Conservation (phyloP, 2,329 filamentous ascomycete species). For the Hypoxylon sp. region DNA sequence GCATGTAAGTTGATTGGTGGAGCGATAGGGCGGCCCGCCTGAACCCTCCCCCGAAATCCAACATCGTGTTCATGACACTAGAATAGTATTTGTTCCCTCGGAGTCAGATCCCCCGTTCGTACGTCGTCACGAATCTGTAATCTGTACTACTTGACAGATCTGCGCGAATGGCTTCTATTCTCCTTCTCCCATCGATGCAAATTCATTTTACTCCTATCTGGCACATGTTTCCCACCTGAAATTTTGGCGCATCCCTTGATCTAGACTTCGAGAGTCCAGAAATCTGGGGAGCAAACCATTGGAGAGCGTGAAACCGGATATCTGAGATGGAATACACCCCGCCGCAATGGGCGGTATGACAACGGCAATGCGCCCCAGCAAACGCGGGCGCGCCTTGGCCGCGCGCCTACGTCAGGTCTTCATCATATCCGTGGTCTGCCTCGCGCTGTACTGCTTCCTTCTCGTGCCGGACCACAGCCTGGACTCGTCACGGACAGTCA, state of each 20-base stretch:
- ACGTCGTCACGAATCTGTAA: constrained; percentile 4
- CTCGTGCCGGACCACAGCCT: constrained; percentile 44
- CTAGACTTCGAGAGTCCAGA: background rate
- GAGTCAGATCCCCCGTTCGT: constrained; percentile 37
- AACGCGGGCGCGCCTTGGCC: constrained; percentile 23
- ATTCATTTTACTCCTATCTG: background rate
- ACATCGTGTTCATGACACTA: background rate
- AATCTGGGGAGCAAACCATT: background rate
- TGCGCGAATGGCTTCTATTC: constrained; percentile 11
- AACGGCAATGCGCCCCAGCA: constrained; percentile 26
- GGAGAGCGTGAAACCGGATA: background rate
- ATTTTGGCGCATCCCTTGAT: background rate
- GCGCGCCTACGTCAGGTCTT: constrained; percentile 49
- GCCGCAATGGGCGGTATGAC: constrained; percentile 25
- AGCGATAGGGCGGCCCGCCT: constrained; percentile 17
- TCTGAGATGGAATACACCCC: constrained; percentile 28
- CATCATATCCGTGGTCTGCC: constrained; percentile 47
- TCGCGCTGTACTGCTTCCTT: constrained; percentile 51
- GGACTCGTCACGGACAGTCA: constrained; percentile 33
- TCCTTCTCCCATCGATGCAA: background rate
- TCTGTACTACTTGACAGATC: constrained; percentile 33
- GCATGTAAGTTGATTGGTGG: constrained; percentile 38
- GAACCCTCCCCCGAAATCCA: constrained; percentile 20
- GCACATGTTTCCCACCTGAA: constrained; percentile 3
- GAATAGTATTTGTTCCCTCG: constrained; percentile 22